Conservation (phyloP, 192 early-diverging fungal species). For the Coemansia sp. region DNA sequence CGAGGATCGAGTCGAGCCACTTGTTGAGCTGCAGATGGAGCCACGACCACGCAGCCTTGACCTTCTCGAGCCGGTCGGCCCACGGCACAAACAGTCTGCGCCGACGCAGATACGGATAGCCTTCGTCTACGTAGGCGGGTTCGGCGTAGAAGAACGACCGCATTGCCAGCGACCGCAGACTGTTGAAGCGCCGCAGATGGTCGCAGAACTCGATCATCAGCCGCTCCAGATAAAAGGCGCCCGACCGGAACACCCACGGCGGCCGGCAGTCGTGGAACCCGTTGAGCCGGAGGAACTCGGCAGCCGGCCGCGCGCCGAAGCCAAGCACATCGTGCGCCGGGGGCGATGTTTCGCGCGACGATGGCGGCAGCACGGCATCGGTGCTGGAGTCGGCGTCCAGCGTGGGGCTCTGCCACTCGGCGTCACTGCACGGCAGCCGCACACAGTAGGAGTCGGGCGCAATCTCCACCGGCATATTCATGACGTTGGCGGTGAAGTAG, state of each 20-base stretch:
- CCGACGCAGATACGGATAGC: constrained; percentile 44
- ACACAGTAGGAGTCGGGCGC: constrained; percentile 55
- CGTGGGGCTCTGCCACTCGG: constrained; percentile 43
- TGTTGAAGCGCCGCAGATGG: constrained; percentile 51
- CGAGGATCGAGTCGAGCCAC: constrained; percentile 52
- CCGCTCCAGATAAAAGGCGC: constrained; percentile 53
- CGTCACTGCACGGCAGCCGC: constrained; percentile 54
- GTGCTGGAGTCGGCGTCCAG: constrained; percentile 2
- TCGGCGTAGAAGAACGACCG: constrained; percentile 49
- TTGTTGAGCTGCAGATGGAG: constrained; percentile 56
- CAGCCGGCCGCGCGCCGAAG: constrained; percentile 42
- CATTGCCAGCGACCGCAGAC: constrained; percentile 43
- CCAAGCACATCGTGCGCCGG: constrained; percentile 32
- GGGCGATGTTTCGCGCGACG: neutral
- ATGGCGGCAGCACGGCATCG: neutral
- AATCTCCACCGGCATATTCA: constrained; percentile 55
- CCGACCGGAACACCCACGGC: constrained; percentile 48
- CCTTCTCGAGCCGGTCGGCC: constrained; percentile 46
- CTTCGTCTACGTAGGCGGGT: constrained; percentile 48
- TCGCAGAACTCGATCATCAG: constrained; percentile 57
- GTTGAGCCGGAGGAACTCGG: constrained; percentile 41
- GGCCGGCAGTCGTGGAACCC: constrained; percentile 52
- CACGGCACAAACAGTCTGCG: constrained; percentile 32
- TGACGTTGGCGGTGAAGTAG: constrained; percentile 56
- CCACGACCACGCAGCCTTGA: constrained; percentile 54